Conservation (phyloP, 192 early-diverging fungal genomes). For the Mortierella alpina region DNA sequence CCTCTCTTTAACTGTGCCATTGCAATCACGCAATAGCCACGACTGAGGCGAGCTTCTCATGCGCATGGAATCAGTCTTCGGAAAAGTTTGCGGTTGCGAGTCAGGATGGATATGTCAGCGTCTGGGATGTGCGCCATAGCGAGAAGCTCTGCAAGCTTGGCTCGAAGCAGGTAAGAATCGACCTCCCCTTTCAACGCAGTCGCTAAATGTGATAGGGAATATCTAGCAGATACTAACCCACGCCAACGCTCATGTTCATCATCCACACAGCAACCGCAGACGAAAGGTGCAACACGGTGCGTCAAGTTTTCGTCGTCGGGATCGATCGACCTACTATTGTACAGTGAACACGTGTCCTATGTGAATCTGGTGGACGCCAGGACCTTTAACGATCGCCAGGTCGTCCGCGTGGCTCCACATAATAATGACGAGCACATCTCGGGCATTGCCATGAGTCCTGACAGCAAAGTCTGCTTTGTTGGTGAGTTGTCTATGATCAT, state of each 20-base stretch:
- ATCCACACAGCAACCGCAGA: slow-evolving; percentile 63
- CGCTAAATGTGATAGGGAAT: not conserved
- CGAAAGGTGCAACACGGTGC: slow-evolving; percentile 80
- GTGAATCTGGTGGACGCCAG: slow-evolving; percentile 92
- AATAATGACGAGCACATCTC: slow-evolving; percentile 83
- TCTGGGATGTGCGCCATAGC: slow-evolving; percentile 90
- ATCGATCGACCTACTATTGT: slow-evolving; percentile 86
- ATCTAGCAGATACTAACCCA: not conserved
- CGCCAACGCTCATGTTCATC: not conserved
- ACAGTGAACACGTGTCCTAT: slow-evolving; percentile 88
- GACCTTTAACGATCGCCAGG: slow-evolving; percentile 84
- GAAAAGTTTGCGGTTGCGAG: slow-evolving; percentile 96
- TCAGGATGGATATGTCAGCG: slow-evolving; percentile 91
- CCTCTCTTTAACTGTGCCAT: not conserved
- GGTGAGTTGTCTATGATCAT: slow-evolving; percentile 65
- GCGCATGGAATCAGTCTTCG: slow-evolving; percentile 93
- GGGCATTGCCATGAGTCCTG: slow-evolving; percentile 85
- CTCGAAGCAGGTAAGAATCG: slow-evolving; percentile 69
- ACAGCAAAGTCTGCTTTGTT: slow-evolving; percentile 88
- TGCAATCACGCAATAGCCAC: slow-evolving; percentile 58
- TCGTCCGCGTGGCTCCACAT: slow-evolving; percentile 78
- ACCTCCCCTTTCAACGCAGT: not conserved
- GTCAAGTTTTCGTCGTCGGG: slow-evolving; percentile 95
- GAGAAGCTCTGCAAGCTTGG: slow-evolving; percentile 81
- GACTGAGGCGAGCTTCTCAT: slow-evolving; percentile 91